phyloP scores from a whole-genome alignment of 23 red algal species.

The Gracilariopsis chorda region DNA sequence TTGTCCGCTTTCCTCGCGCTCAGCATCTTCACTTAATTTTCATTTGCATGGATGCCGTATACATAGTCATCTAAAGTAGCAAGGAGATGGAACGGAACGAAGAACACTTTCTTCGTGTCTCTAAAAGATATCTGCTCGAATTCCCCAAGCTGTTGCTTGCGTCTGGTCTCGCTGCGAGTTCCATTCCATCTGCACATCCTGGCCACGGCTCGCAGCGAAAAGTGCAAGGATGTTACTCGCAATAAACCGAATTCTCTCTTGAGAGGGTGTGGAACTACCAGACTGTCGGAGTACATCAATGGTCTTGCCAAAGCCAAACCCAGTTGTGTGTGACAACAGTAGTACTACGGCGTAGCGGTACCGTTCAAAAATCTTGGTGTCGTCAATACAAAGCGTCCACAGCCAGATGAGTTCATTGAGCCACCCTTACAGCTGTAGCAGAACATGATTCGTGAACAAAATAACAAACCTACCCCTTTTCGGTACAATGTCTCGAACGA shows the following conservation, averaged over 20 bases:
- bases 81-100: neutral
- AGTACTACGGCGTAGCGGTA: constrained; percentile 1
- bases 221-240: neutral
- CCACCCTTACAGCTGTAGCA: neutral
- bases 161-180: constrained; percentile 7
- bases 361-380: neutral
- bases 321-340: constrained; percentile 14
- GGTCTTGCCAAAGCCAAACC: constrained; percentile 9
- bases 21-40: constrained; percentile 28
- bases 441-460: neutral
- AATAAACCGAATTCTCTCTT: neutral
- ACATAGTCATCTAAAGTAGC: constrained; percentile 25
- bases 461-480: neutral
- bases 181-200: neutral
- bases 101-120: constrained; percentile 21
- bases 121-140: constrained; percentile 23
- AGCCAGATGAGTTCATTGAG: neutral
- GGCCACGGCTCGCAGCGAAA: neutral
- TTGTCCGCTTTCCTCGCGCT: constrained; percentile 11
- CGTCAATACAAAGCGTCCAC: neutral
- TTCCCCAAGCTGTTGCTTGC: neutral
- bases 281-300: neutral
- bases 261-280: neutral
- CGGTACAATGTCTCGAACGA: too few relatives aligned
- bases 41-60: neutral